Conservation (phyloP, 257 asterid genomes). For the Leonotis leonurus region DNA sequence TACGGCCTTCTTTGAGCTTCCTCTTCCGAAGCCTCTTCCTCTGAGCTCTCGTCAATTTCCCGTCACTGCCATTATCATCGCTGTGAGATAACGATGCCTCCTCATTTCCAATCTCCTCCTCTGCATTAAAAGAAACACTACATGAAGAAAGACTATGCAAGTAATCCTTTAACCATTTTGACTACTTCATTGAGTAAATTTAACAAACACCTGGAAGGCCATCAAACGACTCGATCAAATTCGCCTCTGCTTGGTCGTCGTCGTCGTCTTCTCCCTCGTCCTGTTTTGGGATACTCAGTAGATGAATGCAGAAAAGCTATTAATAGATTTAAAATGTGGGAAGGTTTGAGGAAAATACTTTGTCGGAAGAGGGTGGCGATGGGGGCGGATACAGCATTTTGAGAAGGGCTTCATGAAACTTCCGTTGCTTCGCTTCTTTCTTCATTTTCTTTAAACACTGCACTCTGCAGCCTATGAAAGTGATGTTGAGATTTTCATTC, state of each 20-base stretch:
- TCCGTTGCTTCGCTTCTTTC: slow-evolving; percentile 42
- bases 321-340: neutral
- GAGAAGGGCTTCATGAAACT: slow-evolving; percentile 56
- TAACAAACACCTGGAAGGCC: slow-evolving; percentile 38
- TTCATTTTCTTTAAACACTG: slow-evolving; percentile 23
- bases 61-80: slow-evolving; percentile 11
- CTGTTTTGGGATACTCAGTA: slow-evolving; percentile 3
- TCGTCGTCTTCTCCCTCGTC: slow-evolving; percentile 17
- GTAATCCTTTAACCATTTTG: neutral
- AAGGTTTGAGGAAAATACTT: slow-evolving; percentile 8
- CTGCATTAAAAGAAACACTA: slow-evolving; percentile 2
- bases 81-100: slow-evolving; percentile 26
- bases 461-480: neutral
- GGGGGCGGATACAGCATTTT: slow-evolving; percentile 69
- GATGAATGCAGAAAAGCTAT: neutral
- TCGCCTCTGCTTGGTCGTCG: slow-evolving; percentile 11
- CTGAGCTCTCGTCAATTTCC: slow-evolving; percentile 63
- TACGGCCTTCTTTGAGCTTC: slow-evolving; percentile 56
- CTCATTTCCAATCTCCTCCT: slow-evolving; percentile 33
- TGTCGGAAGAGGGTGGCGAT: slow-evolving; percentile 5
- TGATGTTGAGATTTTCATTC: too few species aligned
- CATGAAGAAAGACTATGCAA: neutral
- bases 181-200: neutral
- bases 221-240: slow-evolving; percentile 16
- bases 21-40: slow-evolving; percentile 66